phyloP scores from a whole-genome alignment of 805 yeast species.

The Starmerella sp. region DNA sequence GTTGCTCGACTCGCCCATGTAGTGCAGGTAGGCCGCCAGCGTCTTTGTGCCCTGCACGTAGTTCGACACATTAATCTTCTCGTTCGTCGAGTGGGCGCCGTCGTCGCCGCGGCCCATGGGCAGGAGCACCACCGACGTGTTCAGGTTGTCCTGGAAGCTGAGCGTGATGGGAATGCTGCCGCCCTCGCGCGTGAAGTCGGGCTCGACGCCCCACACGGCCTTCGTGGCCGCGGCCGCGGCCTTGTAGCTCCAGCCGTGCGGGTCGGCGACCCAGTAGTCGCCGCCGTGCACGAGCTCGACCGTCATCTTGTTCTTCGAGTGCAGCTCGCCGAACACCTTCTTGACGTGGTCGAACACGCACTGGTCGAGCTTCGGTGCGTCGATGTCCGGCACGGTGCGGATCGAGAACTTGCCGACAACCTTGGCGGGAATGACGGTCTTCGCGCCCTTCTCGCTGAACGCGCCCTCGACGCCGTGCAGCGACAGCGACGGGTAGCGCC shows the following conservation, averaged over 20 bases:
- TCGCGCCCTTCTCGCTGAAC: slow-evolving; percentile 87
- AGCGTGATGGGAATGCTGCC: slow-evolving; percentile 97
- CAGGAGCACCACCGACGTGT: slow-evolving; percentile 73
- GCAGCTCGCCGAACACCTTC: slow-evolving; percentile 50
- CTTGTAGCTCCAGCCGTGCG: slow-evolving; percentile 79
- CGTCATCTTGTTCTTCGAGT: slow-evolving; percentile 63
- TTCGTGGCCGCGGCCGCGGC: slow-evolving; percentile 94
- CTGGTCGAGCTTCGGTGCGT: slow-evolving; percentile 64
- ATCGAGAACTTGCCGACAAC: slow-evolving; percentile 92
- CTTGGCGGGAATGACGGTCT: slow-evolving; percentile 94
- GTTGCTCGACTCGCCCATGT: slow-evolving; percentile 42
- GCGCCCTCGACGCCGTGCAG: slow-evolving; percentile 98
- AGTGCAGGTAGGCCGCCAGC: slow-evolving; percentile 85
- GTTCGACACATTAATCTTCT: slow-evolving; percentile 78
- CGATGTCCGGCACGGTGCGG: slow-evolving; percentile 94
- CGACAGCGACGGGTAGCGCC: slow-evolving; percentile 96
- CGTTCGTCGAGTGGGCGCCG: slow-evolving; percentile 97
- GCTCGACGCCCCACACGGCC: slow-evolving; percentile 87
- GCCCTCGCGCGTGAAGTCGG: slow-evolving; percentile 97
- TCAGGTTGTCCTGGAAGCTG: slow-evolving; percentile 78
- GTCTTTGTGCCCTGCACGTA: slow-evolving; percentile 91
- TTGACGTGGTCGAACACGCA: slow-evolving; percentile 62
- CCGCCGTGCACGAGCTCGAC: slow-evolving; percentile 88
- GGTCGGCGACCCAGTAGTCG: slow-evolving; percentile 91
- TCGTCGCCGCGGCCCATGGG: slow-evolving; percentile 99